phyloP scores from a whole-genome alignment of 2,329 filamentous ascomycete species.

The Coniochaeta pulveracea region DNA sequence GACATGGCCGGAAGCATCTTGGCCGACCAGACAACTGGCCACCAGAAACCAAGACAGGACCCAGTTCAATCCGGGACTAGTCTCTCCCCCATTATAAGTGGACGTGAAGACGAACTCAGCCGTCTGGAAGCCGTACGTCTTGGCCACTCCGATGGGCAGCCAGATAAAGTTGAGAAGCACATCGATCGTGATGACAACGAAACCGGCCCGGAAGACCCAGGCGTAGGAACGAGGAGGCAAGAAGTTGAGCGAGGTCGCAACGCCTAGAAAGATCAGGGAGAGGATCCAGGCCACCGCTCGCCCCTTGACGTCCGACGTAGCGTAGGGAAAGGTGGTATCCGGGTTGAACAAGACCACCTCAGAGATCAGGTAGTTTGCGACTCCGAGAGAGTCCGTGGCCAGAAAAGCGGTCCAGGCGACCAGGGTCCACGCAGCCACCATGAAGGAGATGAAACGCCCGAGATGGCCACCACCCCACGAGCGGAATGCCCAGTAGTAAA shows the following conservation, averaged over 20 bases:
- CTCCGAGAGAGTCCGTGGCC: neutral
- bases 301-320: neutral
- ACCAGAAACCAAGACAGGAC: neutral
- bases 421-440: neutral
- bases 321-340: neutral
- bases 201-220: neutral
- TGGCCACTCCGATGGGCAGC: neutral
- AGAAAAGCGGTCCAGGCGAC: neutral
- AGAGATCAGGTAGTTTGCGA: neutral
- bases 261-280: neutral
- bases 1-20: neutral
- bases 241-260: conserved; percentile 1
- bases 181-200: neutral
- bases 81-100: neutral
- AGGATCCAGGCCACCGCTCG: neutral
- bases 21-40: neutral
- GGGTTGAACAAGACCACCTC: neutral
- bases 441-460: neutral
- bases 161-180: conserved; percentile 1
- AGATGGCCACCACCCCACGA: neutral
- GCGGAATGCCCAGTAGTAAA: neutral
- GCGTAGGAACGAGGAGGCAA: neutral
- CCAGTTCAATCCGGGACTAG: neutral
- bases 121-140: neutral
- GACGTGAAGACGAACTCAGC: neutral